Evolutionary conservation across 371 early-diverging fungal genomes (phyloP).

Genomic region (Sporodiniella umbellata): DNA sequence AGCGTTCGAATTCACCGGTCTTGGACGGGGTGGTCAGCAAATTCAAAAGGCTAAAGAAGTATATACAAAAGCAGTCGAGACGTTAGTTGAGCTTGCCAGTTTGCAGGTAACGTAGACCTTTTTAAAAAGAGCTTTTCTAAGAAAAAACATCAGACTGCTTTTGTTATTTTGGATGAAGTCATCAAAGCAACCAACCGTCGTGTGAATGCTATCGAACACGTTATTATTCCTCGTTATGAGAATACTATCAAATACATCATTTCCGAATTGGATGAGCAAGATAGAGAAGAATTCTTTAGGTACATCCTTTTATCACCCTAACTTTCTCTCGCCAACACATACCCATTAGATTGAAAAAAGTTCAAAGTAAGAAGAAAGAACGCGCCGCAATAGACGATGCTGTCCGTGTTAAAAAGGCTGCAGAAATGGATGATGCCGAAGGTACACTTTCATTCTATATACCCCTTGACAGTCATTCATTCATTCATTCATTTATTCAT

Average conservation of each 20-base stretch:
- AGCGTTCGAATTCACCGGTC: constrained; percentile 95
- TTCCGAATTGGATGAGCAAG: constrained; percentile 99
- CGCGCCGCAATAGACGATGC: constrained; percentile 2
- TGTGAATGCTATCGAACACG: constrained; percentile 99
- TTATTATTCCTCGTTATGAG: constrained; percentile 97
- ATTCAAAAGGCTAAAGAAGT: constrained; percentile 92
- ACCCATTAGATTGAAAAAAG: constrained; percentile 84
- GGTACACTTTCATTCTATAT: too few species aligned
- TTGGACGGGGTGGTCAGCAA: constrained; percentile 98
- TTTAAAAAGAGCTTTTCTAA: background rate
- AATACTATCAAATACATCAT: constrained; percentile 98
- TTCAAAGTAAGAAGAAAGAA: constrained; percentile 97
- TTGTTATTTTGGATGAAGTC: constrained; percentile 97
- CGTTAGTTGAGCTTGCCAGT: constrained; percentile 94
- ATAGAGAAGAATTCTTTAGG: constrained; percentile 99
- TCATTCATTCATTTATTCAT: background rate
- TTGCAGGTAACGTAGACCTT: constrained; percentile 67
- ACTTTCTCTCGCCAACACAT: too few species aligned
- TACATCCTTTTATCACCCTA: too few species aligned
- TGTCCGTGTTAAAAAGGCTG: background rate
- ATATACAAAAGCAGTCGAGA: constrained; percentile 91
- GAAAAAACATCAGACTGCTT: constrained; percentile 41
- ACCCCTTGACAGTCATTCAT: too few species aligned
- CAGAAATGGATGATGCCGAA: constrained; percentile 9
- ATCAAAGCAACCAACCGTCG: constrained; percentile 99